Conservation (phyloP, 352 stramenopile genomes). For the Aphanomyces astaci region DNA sequence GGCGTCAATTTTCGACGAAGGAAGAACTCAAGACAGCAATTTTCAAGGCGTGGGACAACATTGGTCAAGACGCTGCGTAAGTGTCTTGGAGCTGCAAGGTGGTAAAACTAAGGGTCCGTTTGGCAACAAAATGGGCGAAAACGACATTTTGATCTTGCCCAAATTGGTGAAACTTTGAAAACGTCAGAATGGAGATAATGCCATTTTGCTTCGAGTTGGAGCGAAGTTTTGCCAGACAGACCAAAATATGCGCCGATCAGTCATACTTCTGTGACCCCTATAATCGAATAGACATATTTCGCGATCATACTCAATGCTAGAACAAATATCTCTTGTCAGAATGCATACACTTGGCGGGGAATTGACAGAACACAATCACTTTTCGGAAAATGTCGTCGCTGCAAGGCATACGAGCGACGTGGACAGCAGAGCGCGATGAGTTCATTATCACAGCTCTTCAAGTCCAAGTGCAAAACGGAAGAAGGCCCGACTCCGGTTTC, state of each 20-base stretch:
- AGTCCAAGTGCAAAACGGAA: not conserved
- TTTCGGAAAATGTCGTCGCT: not conserved
- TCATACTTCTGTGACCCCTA: not conserved
- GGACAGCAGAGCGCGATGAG: not conserved
- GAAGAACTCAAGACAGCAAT: conserved; percentile 1
- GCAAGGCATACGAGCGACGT: not conserved
- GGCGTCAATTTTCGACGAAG: not conserved
- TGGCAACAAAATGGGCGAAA: too few relatives aligned
- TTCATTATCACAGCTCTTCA: not conserved
- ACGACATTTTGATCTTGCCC: too few relatives aligned
- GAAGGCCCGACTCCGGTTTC: not conserved
- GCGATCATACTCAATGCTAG: not conserved
- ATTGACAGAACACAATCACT: not conserved
- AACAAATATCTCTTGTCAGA: not conserved
- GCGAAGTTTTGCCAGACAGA: not conserved
- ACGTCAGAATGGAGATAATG: too few relatives aligned
- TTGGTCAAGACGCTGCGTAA: not conserved
- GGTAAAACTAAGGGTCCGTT: not conserved
- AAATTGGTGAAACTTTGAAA: too few relatives aligned
- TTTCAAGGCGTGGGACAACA: not conserved
- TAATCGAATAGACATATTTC: not conserved
- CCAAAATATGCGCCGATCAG: too few relatives aligned
- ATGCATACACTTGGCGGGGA: not conserved
- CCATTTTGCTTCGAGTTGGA: not conserved
- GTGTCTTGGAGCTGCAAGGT: not conserved